Evolutionary conservation across 306 rosid genomes (phyloP).

Genomic region (Hylodesmum podocarpum): DNA sequence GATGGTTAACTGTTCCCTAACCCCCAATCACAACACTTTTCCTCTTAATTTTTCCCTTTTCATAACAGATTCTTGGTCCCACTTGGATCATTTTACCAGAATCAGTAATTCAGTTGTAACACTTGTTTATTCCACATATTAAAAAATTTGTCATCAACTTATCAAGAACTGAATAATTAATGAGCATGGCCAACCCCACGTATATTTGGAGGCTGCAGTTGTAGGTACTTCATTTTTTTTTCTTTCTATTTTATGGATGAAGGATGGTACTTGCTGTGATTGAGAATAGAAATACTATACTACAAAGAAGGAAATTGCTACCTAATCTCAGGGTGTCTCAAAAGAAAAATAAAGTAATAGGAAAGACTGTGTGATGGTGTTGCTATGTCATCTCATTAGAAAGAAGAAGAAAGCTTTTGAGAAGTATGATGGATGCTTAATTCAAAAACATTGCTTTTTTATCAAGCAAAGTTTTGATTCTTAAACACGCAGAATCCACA

Average conservation of each 20-base stretch:
- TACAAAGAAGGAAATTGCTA: slow-evolving; percentile 28
- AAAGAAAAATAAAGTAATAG: neutral
- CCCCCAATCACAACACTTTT: too few relatives aligned
- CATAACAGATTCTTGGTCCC: neutral
- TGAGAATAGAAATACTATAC: neutral
- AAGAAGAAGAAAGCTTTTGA: slow-evolving; percentile 11
- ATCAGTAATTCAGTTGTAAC: neutral
- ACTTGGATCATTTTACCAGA: neutral
- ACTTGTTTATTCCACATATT: slow-evolving; percentile 16
- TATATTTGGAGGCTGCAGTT: neutral
- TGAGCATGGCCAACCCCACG: neutral
- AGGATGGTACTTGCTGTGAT: slow-evolving; percentile 28
- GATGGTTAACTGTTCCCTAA: too few relatives aligned
- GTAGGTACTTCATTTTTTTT: neutral
- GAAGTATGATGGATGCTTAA: slow-evolving; percentile 37
- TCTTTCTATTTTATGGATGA: neutral
- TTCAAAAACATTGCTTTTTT: slow-evolving; percentile 26
- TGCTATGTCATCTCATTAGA: neutral
- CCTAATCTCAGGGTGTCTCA: neutral
- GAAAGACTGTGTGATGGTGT: slow-evolving; percentile 16
- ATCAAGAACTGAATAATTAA: neutral
- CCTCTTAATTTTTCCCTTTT: neutral
- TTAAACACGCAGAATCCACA: slow-evolving; percentile 10
- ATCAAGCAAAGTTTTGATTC: slow-evolving; percentile 30
- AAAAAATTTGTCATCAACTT: neutral